These are phyloP conservation scores for Ceratocystis ficicola DNA, from an alignment of 2,329 filamentous ascomycete genomes.

Conservation along the genomic window DNA sequence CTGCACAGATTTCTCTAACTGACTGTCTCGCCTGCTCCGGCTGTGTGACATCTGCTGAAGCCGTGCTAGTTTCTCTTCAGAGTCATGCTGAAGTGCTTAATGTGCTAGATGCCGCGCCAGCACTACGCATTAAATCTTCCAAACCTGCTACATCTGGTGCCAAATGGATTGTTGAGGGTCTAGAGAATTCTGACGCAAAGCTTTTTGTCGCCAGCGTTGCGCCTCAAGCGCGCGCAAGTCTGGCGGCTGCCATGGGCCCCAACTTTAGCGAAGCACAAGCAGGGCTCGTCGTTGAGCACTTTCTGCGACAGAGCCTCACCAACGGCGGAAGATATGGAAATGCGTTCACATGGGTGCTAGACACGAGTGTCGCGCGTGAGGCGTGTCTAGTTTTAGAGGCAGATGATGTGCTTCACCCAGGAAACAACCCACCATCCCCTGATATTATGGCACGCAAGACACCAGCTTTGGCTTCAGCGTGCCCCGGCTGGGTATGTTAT, in stretches of 20 bases:
- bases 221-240: conserved; percentile 76
- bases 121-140: conserved; percentile 27
- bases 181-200: conserved; percentile 50
- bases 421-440: not conserved
- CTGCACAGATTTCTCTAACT: conserved; percentile 87
- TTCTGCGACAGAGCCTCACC: conserved; percentile 56
- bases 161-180: conserved; percentile 36
- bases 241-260: conserved; percentile 70
- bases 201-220: conserved; percentile 88
- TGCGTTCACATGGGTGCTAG: conserved; percentile 77
- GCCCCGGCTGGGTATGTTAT: conserved; percentile 97
- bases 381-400: conserved; percentile 70
- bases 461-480: conserved; percentile 75
- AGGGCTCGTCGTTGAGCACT: conserved; percentile 68
- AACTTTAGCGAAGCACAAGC: conserved; percentile 60
- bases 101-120: conserved; percentile 58
- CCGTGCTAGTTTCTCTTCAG: conserved; percentile 88
- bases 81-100: conserved; percentile 83
- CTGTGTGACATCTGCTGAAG: conserved; percentile 93
- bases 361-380: conserved; percentile 75
- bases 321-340: conserved; percentile 60
- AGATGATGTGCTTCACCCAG: conserved; percentile 48
- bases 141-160: not conserved
- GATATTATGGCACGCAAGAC: conserved; percentile 26
- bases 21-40: conserved; percentile 96